These are phyloP conservation scores for Colletotrichum sp. DNA, from an alignment of 2,329 filamentous ascomycete species.

Conservation along the genomic window DNA sequence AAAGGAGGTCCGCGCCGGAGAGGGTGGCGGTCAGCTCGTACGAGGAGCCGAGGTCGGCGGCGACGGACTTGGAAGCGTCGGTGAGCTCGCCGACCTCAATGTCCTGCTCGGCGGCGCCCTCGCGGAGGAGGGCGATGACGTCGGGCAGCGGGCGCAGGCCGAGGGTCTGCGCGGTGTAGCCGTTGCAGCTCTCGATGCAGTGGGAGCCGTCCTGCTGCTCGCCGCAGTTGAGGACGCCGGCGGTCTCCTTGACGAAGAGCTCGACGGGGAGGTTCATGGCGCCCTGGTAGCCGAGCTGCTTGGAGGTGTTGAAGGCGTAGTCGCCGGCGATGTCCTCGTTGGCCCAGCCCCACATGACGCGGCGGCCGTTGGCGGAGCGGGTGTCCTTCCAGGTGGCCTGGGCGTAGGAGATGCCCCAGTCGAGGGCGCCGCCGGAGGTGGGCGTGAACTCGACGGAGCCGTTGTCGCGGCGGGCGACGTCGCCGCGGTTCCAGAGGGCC, in stretches of 20 bases:
- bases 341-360: slow-evolving; percentile 22
- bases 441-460: slow-evolving; percentile 21
- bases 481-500: slow-evolving; percentile 22
- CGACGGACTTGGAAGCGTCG: background rate
- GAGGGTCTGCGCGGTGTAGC: slow-evolving; percentile 20
- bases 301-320: slow-evolving; percentile 4
- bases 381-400: slow-evolving; percentile 21
- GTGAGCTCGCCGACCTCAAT: slow-evolving; percentile 8
- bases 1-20: background rate
- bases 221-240: slow-evolving; percentile 17
- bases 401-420: slow-evolving; percentile 23
- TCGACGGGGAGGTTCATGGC: slow-evolving; percentile 20
- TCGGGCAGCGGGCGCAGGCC: slow-evolving; percentile 17
- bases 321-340: slow-evolving; percentile 12
- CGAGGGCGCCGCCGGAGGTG: slow-evolving; percentile 17
- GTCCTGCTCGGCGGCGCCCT: slow-evolving; percentile 4
- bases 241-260: slow-evolving; percentile 21
- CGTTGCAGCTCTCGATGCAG: slow-evolving; percentile 7
- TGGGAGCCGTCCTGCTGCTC: slow-evolving; percentile 14
- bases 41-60: slow-evolving; percentile 8
- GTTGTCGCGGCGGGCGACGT: slow-evolving; percentile 17
- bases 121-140: slow-evolving; percentile 17
- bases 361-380: slow-evolving; percentile 2
- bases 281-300: slow-evolving; percentile 21
- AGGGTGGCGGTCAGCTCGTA: slow-evolving; percentile 23